Evolutionary conservation across 2,329 filamentous ascomycete species (phyloP).

Genomic region (Allantophomopsis cytisporea): DNA sequence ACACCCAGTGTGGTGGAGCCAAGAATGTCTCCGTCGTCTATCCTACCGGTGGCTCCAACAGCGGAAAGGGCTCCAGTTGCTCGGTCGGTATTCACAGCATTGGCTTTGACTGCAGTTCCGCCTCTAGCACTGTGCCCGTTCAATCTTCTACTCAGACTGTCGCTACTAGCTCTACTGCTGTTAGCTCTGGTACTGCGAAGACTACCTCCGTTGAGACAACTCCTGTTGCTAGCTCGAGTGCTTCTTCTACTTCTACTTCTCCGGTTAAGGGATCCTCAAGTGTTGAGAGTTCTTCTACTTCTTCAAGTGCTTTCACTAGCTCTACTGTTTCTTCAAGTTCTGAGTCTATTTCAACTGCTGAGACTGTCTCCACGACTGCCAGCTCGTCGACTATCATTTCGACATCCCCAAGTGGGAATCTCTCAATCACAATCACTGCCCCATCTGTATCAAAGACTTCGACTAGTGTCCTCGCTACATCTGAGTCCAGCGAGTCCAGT

Average conservation of each 20-base stretch:
- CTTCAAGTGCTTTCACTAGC: too few species aligned
- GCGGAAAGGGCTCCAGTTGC: slow-evolving; percentile 42
- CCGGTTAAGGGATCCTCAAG: too few species aligned
- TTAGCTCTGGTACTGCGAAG: slow-evolving; percentile 4
- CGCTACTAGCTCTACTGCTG: slow-evolving; percentile 6
- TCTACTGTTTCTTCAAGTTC: too few species aligned
- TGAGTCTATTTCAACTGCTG: too few species aligned
- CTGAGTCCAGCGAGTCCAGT: too few species aligned
- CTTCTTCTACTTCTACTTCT: neutral
- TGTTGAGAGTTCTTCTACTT: too few species aligned
- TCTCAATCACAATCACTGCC: neutral
- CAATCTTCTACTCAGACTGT: slow-evolving; percentile 4
- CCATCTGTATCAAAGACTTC: neutral
- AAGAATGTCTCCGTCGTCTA: slow-evolving; percentile 63
- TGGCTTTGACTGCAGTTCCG: slow-evolving; percentile 52
- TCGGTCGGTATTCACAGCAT: slow-evolving; percentile 62
- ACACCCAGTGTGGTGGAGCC: slow-evolving; percentile 87
- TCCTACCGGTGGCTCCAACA: slow-evolving; percentile 37
- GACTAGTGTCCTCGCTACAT: too few species aligned
- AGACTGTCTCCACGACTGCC: too few species aligned
- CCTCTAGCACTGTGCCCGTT: neutral
- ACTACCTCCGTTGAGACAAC: slow-evolving; percentile 1
- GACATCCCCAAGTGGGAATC: neutral
- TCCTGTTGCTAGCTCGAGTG: neutral
- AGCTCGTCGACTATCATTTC: neutral